Evolutionary conservation across 495 filamentous ascomycete genomes (phyloP).

Genomic region (Chaetomidium leptoderma): DNA sequence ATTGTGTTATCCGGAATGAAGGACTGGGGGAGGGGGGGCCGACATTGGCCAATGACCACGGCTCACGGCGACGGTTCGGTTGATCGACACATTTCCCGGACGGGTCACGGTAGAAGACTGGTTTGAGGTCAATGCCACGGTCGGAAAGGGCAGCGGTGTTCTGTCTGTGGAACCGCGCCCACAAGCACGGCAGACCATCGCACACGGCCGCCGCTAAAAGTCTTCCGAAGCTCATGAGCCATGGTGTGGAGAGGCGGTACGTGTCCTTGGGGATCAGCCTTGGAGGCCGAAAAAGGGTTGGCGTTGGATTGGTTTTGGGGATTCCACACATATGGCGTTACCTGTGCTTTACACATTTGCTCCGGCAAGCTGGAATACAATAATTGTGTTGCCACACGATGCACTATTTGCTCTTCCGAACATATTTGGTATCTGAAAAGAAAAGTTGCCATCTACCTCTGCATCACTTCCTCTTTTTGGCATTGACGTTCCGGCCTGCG

Average conservation of each 20-base stretch:
- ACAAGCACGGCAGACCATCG: background rate
- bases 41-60: too few species aligned
- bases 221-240: background rate
- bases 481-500: slow-evolving; percentile 82
- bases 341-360: slow-evolving; percentile 7
- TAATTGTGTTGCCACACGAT: background rate
- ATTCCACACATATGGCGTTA: slow-evolving; percentile 12
- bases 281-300: background rate
- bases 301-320: slow-evolving; percentile 13
- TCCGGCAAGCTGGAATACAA: slow-evolving; percentile 7
- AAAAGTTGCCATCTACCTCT: background rate
- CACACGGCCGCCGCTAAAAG: background rate
- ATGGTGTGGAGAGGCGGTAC: background rate
- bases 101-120: too few species aligned
- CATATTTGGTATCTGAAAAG: background rate
- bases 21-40: too few species aligned
- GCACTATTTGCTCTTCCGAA: background rate
- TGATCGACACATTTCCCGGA: too few species aligned
- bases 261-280: background rate
- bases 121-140: too few species aligned
- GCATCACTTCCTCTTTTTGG: slow-evolving; percentile 49
- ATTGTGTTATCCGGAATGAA: too few species aligned
- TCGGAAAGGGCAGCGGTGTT: too few species aligned
- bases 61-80: too few species aligned
- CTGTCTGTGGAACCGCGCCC: background rate